Evolutionary conservation across 352 stramenopile genomes (phyloP).

Genomic region (Globisporangium cystogenes): DNA sequence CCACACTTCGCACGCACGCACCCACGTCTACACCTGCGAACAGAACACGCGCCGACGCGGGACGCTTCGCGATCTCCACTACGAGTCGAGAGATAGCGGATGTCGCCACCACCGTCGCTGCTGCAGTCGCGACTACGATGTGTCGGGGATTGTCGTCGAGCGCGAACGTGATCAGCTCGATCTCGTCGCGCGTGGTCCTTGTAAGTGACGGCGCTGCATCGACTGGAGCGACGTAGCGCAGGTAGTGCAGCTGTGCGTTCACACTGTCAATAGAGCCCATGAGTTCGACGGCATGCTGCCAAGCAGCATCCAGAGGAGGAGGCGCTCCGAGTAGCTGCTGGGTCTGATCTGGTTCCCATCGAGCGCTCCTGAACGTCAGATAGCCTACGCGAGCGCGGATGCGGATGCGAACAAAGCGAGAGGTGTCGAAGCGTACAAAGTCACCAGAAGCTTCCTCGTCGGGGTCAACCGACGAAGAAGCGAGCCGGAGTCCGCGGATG

Average conservation of each 20-base stretch:
- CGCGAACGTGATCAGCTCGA: conserved; percentile 4
- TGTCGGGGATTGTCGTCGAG: background rate
- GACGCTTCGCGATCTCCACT: conserved; percentile 3
- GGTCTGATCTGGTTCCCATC: background rate
- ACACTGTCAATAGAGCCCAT: conserved; percentile 1
- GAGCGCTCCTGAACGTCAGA: conserved; percentile 1
- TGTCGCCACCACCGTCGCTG: background rate
- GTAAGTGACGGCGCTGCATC: background rate
- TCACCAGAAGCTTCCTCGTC: background rate
- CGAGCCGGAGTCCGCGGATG: conserved; percentile 10
- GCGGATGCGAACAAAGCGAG: conserved; percentile 3
- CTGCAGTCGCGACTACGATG: background rate
- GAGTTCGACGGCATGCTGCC: conserved; percentile 8
- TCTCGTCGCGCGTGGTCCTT: background rate
- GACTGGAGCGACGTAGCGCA: conserved; percentile 4
- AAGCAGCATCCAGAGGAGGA: background rate
- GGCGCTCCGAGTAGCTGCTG: background rate
- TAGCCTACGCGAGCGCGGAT: conserved; percentile 5
- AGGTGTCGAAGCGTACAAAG: background rate
- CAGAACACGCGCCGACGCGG: conserved; percentile 1
- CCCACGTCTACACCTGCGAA: background rate
- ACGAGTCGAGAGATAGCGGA: background rate
- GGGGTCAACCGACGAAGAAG: background rate
- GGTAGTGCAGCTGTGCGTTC: conserved; percentile 4
- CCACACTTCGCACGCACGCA: background rate